These are phyloP conservation scores for Tolypocladium endophyticum DNA, from an alignment of 2,329 filamentous ascomycete genomes.

Conservation along the genomic window DNA sequence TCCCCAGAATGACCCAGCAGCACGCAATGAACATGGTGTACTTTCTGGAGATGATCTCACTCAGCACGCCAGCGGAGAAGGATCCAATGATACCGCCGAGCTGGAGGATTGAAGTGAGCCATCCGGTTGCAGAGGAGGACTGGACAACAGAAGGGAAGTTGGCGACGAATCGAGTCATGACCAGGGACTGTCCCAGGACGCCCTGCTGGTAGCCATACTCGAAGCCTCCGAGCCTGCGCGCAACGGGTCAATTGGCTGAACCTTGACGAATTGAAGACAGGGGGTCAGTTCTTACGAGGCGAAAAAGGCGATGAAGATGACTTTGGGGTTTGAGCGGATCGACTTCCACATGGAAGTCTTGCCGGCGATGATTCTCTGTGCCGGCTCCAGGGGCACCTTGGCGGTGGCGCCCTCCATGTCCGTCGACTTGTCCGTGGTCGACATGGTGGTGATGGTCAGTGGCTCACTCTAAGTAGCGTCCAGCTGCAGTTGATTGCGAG, in stretches of 20 bases:
- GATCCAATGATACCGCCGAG: slow-evolving; percentile 39
- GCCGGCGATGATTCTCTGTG: slow-evolving; percentile 5
- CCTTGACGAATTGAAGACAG: background rate
- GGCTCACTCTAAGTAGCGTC: background rate
- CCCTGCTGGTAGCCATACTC: background rate
- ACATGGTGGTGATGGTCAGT: background rate
- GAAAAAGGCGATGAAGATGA: background rate
- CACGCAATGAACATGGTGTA: background rate
- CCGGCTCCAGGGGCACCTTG: slow-evolving; percentile 6
- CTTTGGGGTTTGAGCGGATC: background rate
- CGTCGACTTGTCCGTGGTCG: slow-evolving; percentile 1
- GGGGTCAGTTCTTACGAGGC: background rate
- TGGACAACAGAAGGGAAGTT: slow-evolving; percentile 37
- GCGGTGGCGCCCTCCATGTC: slow-evolving; percentile 6
- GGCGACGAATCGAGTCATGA: slow-evolving; percentile 26
- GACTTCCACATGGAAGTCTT: slow-evolving; percentile 10
- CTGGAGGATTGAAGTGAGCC: slow-evolving; percentile 40
- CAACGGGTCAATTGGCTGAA: background rate
- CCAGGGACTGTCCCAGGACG: background rate
- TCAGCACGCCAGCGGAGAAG: slow-evolving; percentile 33
- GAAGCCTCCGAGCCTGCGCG: background rate
- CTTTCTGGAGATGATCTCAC: slow-evolving; percentile 7
- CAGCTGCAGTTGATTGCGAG: background rate
- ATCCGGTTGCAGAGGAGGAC: slow-evolving; percentile 35
- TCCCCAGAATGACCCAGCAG: slow-evolving; percentile 27